Base-by-base conservation (phyloP, 1,139 yeast genomes). In the Pichia sp. region DNA sequence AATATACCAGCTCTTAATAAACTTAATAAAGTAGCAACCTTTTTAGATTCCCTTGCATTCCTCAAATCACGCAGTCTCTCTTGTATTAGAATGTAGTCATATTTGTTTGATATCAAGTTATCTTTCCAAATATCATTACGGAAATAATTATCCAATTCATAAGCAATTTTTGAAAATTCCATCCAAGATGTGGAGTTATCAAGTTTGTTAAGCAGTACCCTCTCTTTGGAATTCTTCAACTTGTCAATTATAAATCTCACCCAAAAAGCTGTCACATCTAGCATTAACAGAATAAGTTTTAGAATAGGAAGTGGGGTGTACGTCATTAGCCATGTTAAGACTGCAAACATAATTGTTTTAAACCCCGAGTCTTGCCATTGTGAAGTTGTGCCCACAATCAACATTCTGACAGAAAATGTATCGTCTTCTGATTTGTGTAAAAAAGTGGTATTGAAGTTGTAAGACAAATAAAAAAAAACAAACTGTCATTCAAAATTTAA, bases 51-150 rank as follows among this genome's bases (percentile, higher is more conserved):
- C 46, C 95, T 68, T 0, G 96, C 92, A 30, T 74, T 75, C 37
- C 76, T 71, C 43, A 92, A 66, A 36, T 76, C 72, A 52, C 80
- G 77, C 49, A 85, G 71, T 45, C 97, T 72, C 49, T 86, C 89
- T 43, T 87, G 77, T 4, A 92, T 87, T 39, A 92, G 73, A 38
- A 81, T 73, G 64, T 87, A 92, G 65, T 92, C 98, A 61, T 89
- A 92, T 58, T 85, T 82, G 50, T 78, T 77, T 44, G 94, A 83
- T 20, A 82, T 80, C 53, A 92, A 88, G 60, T 89, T 87, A 55
- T 88, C 88, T 52, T 97, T 72, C 96, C 95, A 85, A 45, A 82
- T 64, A 57, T 84, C 87, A 62, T 82, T 80, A 40, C 85, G 85
- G 0, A 86, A 79, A 25, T 82, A 66, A 48, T 73, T 73, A 58